Base-by-base conservation (phyloP, 1,284 basidiomycete species). In the Rhodofomes roseus region DNA sequence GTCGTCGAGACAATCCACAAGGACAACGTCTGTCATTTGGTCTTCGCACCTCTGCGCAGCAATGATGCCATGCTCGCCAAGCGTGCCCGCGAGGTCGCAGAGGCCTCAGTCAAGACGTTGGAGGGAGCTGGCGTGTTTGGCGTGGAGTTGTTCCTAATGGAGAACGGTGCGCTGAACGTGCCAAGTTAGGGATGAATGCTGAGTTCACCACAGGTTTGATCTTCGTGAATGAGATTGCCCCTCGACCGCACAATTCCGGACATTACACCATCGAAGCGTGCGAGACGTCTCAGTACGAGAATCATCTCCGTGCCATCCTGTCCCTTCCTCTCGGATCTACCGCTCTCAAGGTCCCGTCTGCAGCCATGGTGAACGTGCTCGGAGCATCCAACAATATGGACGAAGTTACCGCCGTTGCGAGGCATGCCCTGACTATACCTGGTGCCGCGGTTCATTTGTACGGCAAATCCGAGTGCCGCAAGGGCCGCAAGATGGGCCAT, bases 201-300 rank as follows among this genome's bases (percentile, higher is more conserved):
- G 59, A 23, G 54, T 29, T 59, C 50, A 14, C 9, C 34, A 20
- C 59, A 96, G 94, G 91, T 25, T 75, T 79, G 0, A 81, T 99
- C 2, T 86, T 90, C 60, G 83, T 99, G 66, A 99, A 99, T 75
- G 97, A 99, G 77, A 98, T 99, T 63, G 97, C 97, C 0, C 97
- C 97, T n/a, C 85, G 97, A 23, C 96, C 97, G 0, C 97, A 99
- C 76, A 99, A 99, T 77, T 98, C 95, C 9, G 96, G 96, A 0
- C 97, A 99, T 74, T 98, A 98, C 76, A 98, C 96, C n/a, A 98
- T 99, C 71, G 96, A 98, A 76, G 96, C 96, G 0, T 97, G 94
- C 74, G 83, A 94, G 66, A 93, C 95, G 2, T 98, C 95, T 14
- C 97, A 99, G 77, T 99, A 95, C 77, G 95, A 96, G 74, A 98